Base-by-base conservation (phyloP, 441 rosid species). In the Syzygium syzygioides region DNA sequence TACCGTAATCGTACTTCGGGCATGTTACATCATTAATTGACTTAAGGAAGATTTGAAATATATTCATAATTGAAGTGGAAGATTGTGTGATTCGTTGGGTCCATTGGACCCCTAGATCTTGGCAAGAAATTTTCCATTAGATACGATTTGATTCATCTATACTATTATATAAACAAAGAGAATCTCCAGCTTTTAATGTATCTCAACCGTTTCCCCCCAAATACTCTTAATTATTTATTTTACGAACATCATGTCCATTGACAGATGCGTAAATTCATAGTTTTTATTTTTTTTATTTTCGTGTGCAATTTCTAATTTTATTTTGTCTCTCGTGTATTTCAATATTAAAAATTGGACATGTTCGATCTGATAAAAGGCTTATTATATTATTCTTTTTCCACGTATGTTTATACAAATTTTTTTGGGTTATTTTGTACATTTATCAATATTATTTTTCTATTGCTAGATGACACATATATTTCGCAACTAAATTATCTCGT, bases 311-410 rank as follows among this genome's bases (percentile, higher is more conserved):
- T 45, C 48, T 45, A 7, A 45, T 45, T 45, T 23, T 41, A 23
- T 12, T 41, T 76, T 71, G 13, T 71, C 3, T 23, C 0, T 71
- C 1, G 7, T 0, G 0, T 13, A 14, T 37, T 37, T 20, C 3
- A 0, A 4, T 76, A 11, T 76, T 76, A 37, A 76, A 41, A 19
- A 34, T 76, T 23, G n/a, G 10, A 41, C 23, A 12, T 13, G 1
- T 71, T 71, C 17, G 7, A 26, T 60, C 7, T 6, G 4, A 28
- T 3, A 60, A 60, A 57, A 60, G 15, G 7, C 8, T 2, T 13
- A 13, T 11, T 1, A 59, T 25, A 60, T 28, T 60, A 26, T 60
- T 11, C 17, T 6, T 17, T 37, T 76, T 76, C 5, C 15, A 14
- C 28, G 19, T 10, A 10, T 71, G 13, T 11, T 57, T 8, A 25